A percentile compares a stretch with the other conserved stretches of the same genome.
Evolutionary conservation across 1,139 yeast species (phyloP).

Genomic region (Hyphopichia wangnamkhiaoensis): DNA sequence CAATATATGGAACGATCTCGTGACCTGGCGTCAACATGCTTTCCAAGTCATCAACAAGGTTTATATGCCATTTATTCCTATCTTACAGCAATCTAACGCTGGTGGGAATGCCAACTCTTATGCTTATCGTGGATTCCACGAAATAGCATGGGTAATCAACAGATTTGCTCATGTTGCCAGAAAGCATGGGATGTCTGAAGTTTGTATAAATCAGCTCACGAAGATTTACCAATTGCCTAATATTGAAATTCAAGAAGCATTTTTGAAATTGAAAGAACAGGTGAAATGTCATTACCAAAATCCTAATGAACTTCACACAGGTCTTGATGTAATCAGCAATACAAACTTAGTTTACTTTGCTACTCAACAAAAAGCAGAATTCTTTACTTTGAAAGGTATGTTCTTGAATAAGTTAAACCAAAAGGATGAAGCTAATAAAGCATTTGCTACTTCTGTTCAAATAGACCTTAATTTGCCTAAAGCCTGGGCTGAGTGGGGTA

Average conservation of each 20-base stretch:
- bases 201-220: constrained; percentile 88
- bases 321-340: constrained; percentile 93
- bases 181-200: constrained; percentile 95
- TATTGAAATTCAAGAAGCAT: constrained; percentile 97
- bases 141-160: constrained; percentile 98
- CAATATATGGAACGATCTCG: constrained; percentile 95
- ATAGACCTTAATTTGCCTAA: constrained; percentile 90
- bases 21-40: constrained; percentile 98
- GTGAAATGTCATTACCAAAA: constrained; percentile 97
- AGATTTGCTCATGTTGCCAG: constrained; percentile 98
- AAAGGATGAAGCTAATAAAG: constrained; percentile 94
- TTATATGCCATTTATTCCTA: constrained; percentile 89
- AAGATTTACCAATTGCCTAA: constrained; percentile 95
- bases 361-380: constrained; percentile 96
- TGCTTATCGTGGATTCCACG: constrained; percentile 97
- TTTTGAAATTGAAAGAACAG: constrained; percentile 90
- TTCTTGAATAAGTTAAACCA: constrained; percentile 87
- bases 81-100: constrained; percentile 72
- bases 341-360: constrained; percentile 95
- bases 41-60: constrained; percentile 96
- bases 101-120: constrained; percentile 81
- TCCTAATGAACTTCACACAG: constrained; percentile 82
- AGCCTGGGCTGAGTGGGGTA: constrained; percentile 99
- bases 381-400: constrained; percentile 97
- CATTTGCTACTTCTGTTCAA: constrained; percentile 97